Evolutionary conservation across 2,329 filamentous ascomycete species (phyloP).

Genomic region (Penicillium sp.): DNA sequence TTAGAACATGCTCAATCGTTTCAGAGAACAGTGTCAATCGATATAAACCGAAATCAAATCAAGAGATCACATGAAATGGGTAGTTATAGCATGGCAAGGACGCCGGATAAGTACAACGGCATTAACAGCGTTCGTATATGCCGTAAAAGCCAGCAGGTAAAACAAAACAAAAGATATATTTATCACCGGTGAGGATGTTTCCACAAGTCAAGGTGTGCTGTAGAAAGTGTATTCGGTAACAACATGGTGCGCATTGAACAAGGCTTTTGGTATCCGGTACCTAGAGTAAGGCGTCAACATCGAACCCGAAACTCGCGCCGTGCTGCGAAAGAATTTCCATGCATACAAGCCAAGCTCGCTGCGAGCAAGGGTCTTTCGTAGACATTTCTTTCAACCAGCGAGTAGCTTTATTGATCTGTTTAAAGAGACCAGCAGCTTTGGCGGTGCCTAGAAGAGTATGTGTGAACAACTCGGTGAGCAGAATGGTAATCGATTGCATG

Average conservation of each 20-base stretch:
- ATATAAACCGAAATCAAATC: background rate
- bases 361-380: slow-evolving; percentile 33
- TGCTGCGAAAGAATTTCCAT: slow-evolving; percentile 26
- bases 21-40: background rate
- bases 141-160: background rate
- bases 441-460: slow-evolving; percentile 32
- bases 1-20: background rate
- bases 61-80: background rate
- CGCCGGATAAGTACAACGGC: too few species aligned
- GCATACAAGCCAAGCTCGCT: slow-evolving; percentile 37
- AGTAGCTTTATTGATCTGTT: slow-evolving; percentile 35
- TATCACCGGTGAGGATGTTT: background rate
- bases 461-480: slow-evolving; percentile 41
- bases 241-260: background rate
- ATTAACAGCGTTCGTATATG: background rate
- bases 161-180: background rate
- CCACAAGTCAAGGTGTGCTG: background rate
- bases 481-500: slow-evolving; percentile 41
- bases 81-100: background rate
- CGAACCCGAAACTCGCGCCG: slow-evolving; percentile 15
- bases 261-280: background rate
- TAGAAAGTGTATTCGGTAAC: background rate
- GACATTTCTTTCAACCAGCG: slow-evolving; percentile 41
- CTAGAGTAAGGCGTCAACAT: slow-evolving; percentile 5
- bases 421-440: slow-evolving; percentile 28